Conservation (phyloP, 208 protist genomes). For the Strigomonas culicis region DNA sequence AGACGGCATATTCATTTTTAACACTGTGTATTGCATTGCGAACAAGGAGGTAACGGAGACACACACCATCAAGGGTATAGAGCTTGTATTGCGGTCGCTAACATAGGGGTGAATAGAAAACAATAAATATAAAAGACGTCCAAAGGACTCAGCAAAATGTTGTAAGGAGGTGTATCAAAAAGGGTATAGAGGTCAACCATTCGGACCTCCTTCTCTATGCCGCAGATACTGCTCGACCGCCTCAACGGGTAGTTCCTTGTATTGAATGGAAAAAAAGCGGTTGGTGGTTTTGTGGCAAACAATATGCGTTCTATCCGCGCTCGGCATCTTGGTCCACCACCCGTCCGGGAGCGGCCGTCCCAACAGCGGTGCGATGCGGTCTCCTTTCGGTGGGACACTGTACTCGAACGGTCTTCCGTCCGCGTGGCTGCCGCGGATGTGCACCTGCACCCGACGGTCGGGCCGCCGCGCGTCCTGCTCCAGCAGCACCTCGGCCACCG, state of each 20-base stretch:
- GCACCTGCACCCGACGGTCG: neutral
- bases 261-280: neutral
- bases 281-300: neutral
- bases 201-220: too few species aligned
- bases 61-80: too few species aligned
- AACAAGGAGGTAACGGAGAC: too few species aligned
- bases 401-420: neutral
- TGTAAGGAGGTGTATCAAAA: too few species aligned
- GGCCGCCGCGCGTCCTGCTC: conserved; percentile 18
- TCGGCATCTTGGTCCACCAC: conserved; percentile 2
- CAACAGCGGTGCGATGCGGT: neutral
- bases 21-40: too few species aligned
- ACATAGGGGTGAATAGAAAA: too few species aligned
- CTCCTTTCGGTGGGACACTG: neutral
- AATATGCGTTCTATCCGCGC: neutral
- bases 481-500: conserved; percentile 33
- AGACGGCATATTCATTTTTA: too few species aligned
- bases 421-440: neutral
- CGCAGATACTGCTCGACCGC: too few species aligned
- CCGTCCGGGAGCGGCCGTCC: neutral
- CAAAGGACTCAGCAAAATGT: too few species aligned
- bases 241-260: neutral
- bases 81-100: too few species aligned
- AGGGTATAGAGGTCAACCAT: too few species aligned
- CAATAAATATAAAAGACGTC: too few species aligned